Base-by-base conservation (phyloP, 139 green algal genomes). In the Chlorella vulgaris region DNA sequence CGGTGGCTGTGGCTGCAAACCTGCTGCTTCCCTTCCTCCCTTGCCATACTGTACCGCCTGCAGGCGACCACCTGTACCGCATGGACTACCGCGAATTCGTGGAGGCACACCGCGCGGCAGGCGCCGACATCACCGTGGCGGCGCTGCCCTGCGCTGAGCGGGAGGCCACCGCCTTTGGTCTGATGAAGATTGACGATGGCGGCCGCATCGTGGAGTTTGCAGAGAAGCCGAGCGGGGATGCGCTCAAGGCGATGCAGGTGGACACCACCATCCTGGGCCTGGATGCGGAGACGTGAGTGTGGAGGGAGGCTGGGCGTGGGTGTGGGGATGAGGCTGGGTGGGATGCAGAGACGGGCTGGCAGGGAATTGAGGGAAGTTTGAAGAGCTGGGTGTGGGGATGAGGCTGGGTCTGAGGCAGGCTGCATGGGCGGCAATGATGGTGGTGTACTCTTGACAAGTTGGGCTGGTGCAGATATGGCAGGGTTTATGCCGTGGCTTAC, bases 81-180 rank as follows among this genome's bases (percentile, higher is more conserved):
- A 99, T 99, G 97, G 95, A 99, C 92, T 99, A 99, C 91, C 85
- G 91, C 39, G 89, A 95, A 38, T 99, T 99, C 92, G 95, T 99
- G 63, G 74, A 87, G 40, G 93, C 92, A 80, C 97, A 99, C 88
- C 91, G 93, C 53, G 86, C 94, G 82, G 88, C 84, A 13, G 88
- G 89, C 47, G 96, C 97, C 31, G 97, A 97, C 87, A 99, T 99
- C 92, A 99, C 97, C 69, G 96, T 99, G 26, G 95, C 95, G 6
- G 97, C 97, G 28, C 91, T 99, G 81, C 97, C 97, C 42, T 97
- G 93, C 83, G 91, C 93, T 24, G 95, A 98, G 87, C 92, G 95
- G 88, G 83, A 94, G 69, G 97, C 97, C 2, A 81, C 70, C 13
- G 93, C 95, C 1, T 99, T 99, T 85, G 97, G 97, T 19, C 86